A percentile compares a stretch with the other conserved stretches of the same genome.
Evolutionary conservation across 768 basidiomycete species (phyloP).

Genomic region (Pleurotus eryngii): DNA sequence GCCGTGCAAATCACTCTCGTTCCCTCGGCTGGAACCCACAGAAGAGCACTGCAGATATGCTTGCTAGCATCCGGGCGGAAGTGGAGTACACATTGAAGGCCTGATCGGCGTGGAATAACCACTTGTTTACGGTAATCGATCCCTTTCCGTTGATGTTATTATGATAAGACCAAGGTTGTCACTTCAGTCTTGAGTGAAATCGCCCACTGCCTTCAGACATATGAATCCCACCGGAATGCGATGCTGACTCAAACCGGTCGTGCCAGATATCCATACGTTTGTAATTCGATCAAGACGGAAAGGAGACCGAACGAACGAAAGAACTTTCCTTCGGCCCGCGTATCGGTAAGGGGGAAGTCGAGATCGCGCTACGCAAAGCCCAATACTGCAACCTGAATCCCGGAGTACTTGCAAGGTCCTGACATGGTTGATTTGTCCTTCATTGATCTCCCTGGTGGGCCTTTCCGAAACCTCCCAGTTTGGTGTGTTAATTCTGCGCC

Average conservation of each 20-base stretch:
- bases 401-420: conserved; percentile 29
- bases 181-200: no score
- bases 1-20: conserved; percentile 37
- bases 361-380: conserved; percentile 42
- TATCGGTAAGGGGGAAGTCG: conserved; percentile 36
- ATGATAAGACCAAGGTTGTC: no score
- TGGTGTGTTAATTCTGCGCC: not conserved
- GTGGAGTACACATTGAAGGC: conserved; percentile 21
- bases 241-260: conserved; percentile 20
- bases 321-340: conserved; percentile 17
- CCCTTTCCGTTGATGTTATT: no score
- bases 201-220: no score
- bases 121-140: no score
- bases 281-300: conserved; percentile 32
- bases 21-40: conserved; percentile 52
- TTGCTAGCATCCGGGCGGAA: conserved; percentile 45
- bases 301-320: conserved; percentile 15
- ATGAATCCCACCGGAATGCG: no score
- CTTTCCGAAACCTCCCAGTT: not conserved
- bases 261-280: conserved; percentile 41
- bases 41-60: conserved; percentile 45
- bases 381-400: conserved; percentile 21
- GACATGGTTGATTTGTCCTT: conserved; percentile 35
- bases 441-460: conserved; percentile 36
- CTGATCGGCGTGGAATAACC: not conserved